These are phyloP conservation scores for Fraxinus floribunda DNA, from an alignment of 305 asterid genomes.

Conservation along the genomic window DNA sequence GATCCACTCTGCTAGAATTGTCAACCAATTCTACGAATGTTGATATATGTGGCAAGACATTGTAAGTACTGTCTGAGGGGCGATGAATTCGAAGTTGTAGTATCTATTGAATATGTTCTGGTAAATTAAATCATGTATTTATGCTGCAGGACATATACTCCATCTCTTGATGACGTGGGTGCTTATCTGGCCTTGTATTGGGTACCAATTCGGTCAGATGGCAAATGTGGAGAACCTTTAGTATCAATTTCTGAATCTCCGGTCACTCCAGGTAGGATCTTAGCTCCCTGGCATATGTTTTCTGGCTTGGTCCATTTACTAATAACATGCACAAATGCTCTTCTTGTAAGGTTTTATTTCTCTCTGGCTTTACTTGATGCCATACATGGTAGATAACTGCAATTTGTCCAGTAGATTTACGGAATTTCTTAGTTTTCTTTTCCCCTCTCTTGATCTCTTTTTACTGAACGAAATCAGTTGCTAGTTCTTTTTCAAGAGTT, in stretches of 20 bases:
- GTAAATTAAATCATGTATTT: conserved; percentile 22
- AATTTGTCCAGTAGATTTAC: not conserved
- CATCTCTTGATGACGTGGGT: conserved; percentile 81
- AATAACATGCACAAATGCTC: not conserved
- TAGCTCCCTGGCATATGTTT: conserved; percentile 1
- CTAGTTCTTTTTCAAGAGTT: not conserved
- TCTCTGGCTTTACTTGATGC: conserved; percentile 5
- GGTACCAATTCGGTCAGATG: conserved; percentile 84
- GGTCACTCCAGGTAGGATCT: conserved; percentile 72
- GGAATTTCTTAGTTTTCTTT: not conserved
- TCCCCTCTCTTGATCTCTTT: conserved; percentile 5
- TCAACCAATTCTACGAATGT: conserved; percentile 47
- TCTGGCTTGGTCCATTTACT: not conserved
- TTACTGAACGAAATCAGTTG: not conserved
- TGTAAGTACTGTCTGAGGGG: conserved; percentile 52
- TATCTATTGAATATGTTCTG: not conserved
- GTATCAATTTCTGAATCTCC: conserved; percentile 71
- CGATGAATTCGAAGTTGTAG: conserved; percentile 13
- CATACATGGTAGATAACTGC: conserved; percentile 3
- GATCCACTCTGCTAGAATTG: conserved; percentile 60
- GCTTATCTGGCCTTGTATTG: conserved; percentile 78
- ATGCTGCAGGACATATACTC: conserved; percentile 69
- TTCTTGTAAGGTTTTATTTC: not conserved
- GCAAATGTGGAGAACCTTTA: conserved; percentile 66
- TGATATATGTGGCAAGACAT: conserved; percentile 48